Conservation (phyloP, 306 rosid genomes). For the Glycine tomentella region DNA sequence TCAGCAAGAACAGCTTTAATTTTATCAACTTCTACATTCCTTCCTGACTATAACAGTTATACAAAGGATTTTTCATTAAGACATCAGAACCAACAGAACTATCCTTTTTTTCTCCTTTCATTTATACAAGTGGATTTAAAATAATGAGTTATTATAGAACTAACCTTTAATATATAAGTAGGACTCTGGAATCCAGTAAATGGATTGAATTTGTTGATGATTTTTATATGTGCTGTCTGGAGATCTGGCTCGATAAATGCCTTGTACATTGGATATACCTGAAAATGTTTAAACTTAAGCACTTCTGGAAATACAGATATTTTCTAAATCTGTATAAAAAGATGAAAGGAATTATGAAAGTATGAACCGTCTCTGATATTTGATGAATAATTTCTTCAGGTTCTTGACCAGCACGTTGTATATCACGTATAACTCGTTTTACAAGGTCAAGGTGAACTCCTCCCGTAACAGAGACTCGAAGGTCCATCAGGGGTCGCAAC, state of each 20-base stretch:
- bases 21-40: conserved; percentile 70
- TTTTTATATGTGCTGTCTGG: conserved; percentile 91
- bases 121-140: neutral
- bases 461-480: conserved; percentile 95
- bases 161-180: conserved; percentile 92
- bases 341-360: conserved; percentile 39
- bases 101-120: conserved; percentile 15
- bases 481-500: conserved; percentile 89
- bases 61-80: conserved; percentile 30
- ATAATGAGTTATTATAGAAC: conserved; percentile 27
- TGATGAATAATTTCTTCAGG: conserved; percentile 99
- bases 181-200: conserved; percentile 98
- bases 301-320: conserved; percentile 40
- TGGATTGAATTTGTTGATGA: conserved; percentile 93
- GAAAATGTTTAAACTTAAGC: conserved; percentile 49
- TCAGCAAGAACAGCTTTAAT: conserved; percentile 73
- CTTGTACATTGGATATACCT: conserved; percentile 99
- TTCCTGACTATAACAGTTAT: conserved; percentile 74
- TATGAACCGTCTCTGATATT: conserved; percentile 92
- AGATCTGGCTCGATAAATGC: conserved; percentile 99
- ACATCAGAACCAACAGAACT: conserved; percentile 35
- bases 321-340: conserved; percentile 30
- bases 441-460: conserved; percentile 99
- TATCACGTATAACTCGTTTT: conserved; percentile 93
- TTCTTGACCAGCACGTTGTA: conserved; percentile 97